phyloP scores from a whole-genome alignment of 2,329 filamentous ascomycete genomes.

The Stachybotrys chartarum region DNA sequence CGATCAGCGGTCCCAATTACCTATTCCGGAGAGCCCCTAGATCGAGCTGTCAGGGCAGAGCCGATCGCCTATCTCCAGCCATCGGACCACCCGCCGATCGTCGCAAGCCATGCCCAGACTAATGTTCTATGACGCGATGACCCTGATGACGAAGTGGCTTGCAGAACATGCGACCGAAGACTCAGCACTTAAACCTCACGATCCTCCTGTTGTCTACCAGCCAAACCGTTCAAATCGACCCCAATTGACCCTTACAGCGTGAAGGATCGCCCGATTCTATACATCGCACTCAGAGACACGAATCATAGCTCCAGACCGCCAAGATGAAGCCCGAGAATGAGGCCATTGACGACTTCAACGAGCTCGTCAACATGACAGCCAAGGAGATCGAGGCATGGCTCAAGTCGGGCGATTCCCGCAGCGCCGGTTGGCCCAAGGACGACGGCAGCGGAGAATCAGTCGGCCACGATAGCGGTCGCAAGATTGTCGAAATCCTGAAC shows the following conservation, averaged over 20 bases:
- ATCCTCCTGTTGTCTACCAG: no score
- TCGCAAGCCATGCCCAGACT: no score
- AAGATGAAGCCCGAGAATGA: constrained; percentile 18
- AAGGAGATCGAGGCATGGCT: constrained; percentile 56
- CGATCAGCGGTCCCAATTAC: neutral
- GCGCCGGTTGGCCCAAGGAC: constrained; percentile 53
- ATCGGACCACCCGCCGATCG: neutral
- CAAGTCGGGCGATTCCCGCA: constrained; percentile 47
- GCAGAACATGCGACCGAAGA: neutral
- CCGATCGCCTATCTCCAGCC: neutral
- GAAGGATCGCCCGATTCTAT: no score
- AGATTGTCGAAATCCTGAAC: constrained; percentile 56
- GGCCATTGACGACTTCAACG: constrained; percentile 52
- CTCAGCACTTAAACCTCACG: neutral
- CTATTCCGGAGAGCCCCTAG: neutral
- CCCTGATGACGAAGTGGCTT: neutral
- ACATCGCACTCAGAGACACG: neutral
- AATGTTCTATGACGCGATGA: neutral
- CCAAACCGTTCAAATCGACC: no score
- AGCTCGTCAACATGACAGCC: constrained; percentile 58
- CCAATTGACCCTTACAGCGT: no score
- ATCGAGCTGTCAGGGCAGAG: neutral
- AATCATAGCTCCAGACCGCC: neutral
- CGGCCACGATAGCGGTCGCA: constrained; percentile 56
- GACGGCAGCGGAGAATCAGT: constrained; percentile 52